Base-by-base conservation (phyloP, 345 rosid species). In the Rhodamnia rubescens region DNA sequence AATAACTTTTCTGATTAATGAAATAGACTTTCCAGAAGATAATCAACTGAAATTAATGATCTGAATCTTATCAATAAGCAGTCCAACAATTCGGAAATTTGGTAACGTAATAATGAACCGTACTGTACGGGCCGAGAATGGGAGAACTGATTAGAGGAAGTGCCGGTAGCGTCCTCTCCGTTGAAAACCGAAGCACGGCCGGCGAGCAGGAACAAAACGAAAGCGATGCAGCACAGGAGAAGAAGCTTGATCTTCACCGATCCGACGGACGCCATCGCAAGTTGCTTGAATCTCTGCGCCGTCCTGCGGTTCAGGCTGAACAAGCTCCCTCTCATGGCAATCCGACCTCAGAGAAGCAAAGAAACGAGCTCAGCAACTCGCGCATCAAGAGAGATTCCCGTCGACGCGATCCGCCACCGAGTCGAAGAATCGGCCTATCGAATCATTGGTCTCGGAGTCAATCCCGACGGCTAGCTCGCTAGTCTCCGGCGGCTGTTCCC, bases 211-310 rank as follows among this genome's bases (percentile, higher is more conserved):
- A 96, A 26, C 3, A 91, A 85, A 53, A 92, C 87, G 83, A 94
- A 85, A 24, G 85, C 92, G 89, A 95, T 83, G 87, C 92, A 91
- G 50, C 86, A 90, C 54, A 88, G 85, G 12, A 96, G 91, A 27
- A 96, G 90, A 58, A 96, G 90, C 94, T 90, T 96, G 87, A 91
- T 92, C 90, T 90, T 96, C 84, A 88, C 87, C 88, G 93, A 90
- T 89, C 94, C 93, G 29, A 74, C 85, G 24, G 88, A 83, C 53
- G 81, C 16, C 56, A 89, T 74, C 12, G 87, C 91, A 26, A 93
- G 53, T 87, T 95, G 96, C 53, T 95, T 91, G 86, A 90, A 85
- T 85, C 94, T 91, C 91, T 90, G 97, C 64, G 90, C 87, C 85
- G 92, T 89, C 75, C 99, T 92, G 53, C 99, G 98, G 87, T 91